Percentiles rank a stretch among this genome's conserved stretches.
Evolutionary conservation across 306 rosid genomes (phyloP).

Genomic region (Biancaea sappan): DNA sequence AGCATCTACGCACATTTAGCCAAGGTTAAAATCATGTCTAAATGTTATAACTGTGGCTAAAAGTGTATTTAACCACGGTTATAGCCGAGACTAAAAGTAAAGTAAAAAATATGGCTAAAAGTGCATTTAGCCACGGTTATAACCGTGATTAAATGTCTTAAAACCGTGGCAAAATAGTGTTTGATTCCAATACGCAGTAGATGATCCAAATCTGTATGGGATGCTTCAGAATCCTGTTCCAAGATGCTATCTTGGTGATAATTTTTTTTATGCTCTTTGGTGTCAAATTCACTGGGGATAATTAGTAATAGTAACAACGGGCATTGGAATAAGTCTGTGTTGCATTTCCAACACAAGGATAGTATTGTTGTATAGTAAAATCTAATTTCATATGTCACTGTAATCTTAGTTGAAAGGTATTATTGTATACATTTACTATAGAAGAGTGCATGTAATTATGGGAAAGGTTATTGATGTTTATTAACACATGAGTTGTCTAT

Average conservation of each 20-base stretch:
- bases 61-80: no score
- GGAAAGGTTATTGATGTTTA: conserved; percentile 16
- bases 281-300: neutral
- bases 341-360: neutral
- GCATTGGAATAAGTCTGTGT: neutral
- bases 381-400: neutral
- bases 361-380: conserved; percentile 18
- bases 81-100: no score
- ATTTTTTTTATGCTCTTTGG: conserved; percentile 7
- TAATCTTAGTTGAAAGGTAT: conserved; percentile 14
- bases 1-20: no score
- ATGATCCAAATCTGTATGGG: no score
- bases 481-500: neutral
- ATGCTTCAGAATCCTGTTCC: neutral
- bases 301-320: neutral
- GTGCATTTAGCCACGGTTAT: no score
- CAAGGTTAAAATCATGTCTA: no score
- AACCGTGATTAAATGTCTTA: no score
- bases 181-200: no score
- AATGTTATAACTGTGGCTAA: no score
- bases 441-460: neutral
- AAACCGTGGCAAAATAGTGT: no score
- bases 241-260: neutral
- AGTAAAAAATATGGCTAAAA: no score
- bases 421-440: conserved; percentile 23